Base-by-base conservation (phyloP, 2,329 filamentous ascomycete genomes). In the Talaromyces islandicus region DNA sequence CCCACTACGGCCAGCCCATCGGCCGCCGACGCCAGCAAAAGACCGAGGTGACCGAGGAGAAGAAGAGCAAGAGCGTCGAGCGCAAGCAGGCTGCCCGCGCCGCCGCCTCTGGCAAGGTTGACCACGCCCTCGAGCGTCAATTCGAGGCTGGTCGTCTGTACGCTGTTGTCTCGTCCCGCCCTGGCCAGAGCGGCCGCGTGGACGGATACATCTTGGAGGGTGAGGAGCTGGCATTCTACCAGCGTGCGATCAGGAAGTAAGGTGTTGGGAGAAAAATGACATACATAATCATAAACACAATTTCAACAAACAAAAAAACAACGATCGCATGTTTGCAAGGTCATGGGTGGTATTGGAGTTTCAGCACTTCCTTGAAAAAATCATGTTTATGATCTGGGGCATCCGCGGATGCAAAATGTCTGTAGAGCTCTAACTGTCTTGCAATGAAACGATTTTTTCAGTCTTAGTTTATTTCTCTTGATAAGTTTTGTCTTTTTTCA, bases 161-260 rank as follows among this genome's bases (percentile, higher is more conserved):
- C 82, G 94, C 94, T 73, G 90, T 97, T 71, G 83, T 99, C 74
- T 86, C 93, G 72, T 94, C 89, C 79, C 87, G 94, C 75, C 94
- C 94, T 69, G 94, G 94, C 73, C 94, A 99, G 89, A 94, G 90
- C 78, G 94, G 94, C 75, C 92, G 94, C 82, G 87, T 86, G 74
- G 94, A 99, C 79, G 94, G 94, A 69, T 99, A 99, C 85, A 88
- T 99, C 80, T 86, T 99, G 69, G 94, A 99, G 88, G 94, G 94
- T 75, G 94, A 99, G 81, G 94, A 99, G 88, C 87, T 99, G 76
- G 92, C 92, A 80, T 99, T 99, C 90, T 99, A 99, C 91, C 92
- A 96, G 89, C 90, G 90, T 84, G 92, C 92, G 83, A 91, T 97
- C 81, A 90, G 94, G 88, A 97, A 96, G 87, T 97, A 97, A 7